These are phyloP conservation scores for Pichia pseudocactophila DNA, from an alignment of 805 yeast genomes.

Conservation along the genomic window DNA sequence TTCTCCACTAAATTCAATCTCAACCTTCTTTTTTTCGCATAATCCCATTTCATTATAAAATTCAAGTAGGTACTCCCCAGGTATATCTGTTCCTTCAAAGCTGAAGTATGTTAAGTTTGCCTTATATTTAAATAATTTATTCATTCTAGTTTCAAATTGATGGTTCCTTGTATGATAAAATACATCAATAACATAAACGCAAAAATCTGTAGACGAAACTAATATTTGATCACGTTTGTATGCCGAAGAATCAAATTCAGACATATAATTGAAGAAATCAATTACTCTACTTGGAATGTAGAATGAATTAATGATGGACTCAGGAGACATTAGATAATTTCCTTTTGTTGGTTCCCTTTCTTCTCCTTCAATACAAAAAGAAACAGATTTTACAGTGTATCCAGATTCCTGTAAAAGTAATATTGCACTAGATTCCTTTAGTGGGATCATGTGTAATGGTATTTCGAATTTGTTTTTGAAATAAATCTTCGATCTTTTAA, in stretches of 20 bases:
- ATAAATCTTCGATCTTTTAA: background rate
- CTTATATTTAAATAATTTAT: constrained; percentile 18
- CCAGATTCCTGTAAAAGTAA: constrained; percentile 21
- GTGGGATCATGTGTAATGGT: constrained; percentile 22
- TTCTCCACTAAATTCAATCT: constrained; percentile 12
- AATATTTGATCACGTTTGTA: constrained; percentile 23
- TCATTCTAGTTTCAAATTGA: constrained; percentile 13
- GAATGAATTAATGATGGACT: constrained; percentile 14
- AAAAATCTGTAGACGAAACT: constrained; percentile 15
- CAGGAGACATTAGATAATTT: constrained; percentile 1
- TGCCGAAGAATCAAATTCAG: constrained; percentile 14
- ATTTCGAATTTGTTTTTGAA: constrained; percentile 20
- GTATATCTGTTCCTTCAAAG: constrained; percentile 15
- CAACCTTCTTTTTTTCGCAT: constrained; percentile 17
- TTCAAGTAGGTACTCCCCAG: constrained; percentile 12
- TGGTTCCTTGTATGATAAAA: constrained; percentile 14
- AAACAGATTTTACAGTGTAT: constrained; percentile 19
- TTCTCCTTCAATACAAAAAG: constrained; percentile 21
- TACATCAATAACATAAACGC: constrained; percentile 23
- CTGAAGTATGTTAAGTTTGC: constrained; percentile 18
- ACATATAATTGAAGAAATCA: constrained; percentile 9
- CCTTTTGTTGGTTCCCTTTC: constrained; percentile 12
- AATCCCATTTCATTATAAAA: constrained; percentile 22
- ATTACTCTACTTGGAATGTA: constrained; percentile 19
- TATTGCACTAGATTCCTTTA: constrained; percentile 18